These are phyloP conservation scores for Petunia hybrid DNA, from an alignment of 305 asterid species.

Conservation along the genomic window DNA sequence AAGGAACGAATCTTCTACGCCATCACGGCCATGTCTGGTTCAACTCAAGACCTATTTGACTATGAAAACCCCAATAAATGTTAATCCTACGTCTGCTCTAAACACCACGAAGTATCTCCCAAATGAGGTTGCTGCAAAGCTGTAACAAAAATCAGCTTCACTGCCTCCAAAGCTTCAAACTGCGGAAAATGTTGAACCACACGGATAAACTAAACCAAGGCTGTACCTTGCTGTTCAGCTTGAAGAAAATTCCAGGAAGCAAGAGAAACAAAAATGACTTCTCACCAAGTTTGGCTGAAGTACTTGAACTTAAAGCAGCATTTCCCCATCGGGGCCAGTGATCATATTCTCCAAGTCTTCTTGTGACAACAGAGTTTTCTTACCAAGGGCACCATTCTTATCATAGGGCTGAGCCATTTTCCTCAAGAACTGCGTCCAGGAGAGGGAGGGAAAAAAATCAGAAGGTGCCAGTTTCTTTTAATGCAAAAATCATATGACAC, in stretches of 20 bases:
- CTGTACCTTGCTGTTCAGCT: background rate
- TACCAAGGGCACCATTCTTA: slow-evolving; percentile 81
- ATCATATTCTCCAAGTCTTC: slow-evolving; percentile 86
- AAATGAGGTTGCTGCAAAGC: slow-evolving; percentile 19
- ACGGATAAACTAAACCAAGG: background rate
- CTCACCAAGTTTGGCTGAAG: background rate
- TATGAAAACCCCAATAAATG: background rate
- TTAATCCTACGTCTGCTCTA: background rate
- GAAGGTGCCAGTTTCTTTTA: background rate
- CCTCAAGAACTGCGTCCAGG: slow-evolving; percentile 70
- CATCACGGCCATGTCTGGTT: no score
- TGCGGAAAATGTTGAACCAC: background rate
- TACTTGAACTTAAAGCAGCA: slow-evolving; percentile 54
- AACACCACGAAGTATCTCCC: background rate
- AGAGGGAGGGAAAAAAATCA: background rate
- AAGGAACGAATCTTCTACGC: no score
- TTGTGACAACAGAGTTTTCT: slow-evolving; percentile 82
- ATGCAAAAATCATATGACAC: background rate
- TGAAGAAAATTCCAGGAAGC: background rate
- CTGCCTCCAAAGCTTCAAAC: background rate
- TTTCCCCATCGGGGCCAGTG: slow-evolving; percentile 55
- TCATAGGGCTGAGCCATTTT: slow-evolving; percentile 99
- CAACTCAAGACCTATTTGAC: no score
- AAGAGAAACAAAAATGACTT: background rate
- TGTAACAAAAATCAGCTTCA: slow-evolving; percentile 9